These are phyloP conservation scores for Fusarium concolor DNA, from an alignment of 2,329 filamentous ascomycete species.

Conservation along the genomic window DNA sequence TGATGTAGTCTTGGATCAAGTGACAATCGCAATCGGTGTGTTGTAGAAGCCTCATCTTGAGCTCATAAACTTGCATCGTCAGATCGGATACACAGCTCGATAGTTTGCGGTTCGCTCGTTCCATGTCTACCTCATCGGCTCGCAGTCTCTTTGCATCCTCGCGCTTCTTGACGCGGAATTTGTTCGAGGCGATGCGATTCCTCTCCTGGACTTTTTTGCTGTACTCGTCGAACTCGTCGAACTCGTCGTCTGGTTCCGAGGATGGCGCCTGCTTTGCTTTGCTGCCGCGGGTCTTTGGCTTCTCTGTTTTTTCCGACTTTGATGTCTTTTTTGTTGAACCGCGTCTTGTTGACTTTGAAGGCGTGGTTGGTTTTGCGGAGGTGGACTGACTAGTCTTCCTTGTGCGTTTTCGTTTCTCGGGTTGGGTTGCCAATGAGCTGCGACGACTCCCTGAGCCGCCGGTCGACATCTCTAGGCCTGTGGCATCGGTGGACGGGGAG, in stretches of 20 bases:
- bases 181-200: slow-evolving; percentile 44
- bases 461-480: not conserved
- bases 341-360: not conserved
- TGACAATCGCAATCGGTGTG: slow-evolving; percentile 40
- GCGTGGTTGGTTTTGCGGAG: not conserved
- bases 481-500: not conserved
- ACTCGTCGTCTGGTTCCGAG: not conserved
- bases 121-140: slow-evolving; percentile 28
- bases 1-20: slow-evolving; percentile 42
- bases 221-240: not conserved
- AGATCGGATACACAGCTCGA: slow-evolving; percentile 25
- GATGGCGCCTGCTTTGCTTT: not conserved
- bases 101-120: slow-evolving; percentile 29
- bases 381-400: not conserved
- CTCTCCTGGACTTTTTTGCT: slow-evolving; percentile 19
- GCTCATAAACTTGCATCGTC: slow-evolving; percentile 30
- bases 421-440: not conserved
- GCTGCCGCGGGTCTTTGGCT: not conserved
- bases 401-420: not conserved
- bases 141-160: slow-evolving; percentile 29
- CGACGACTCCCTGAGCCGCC: not conserved
- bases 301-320: not conserved
- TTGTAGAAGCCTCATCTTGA: slow-evolving; percentile 41
- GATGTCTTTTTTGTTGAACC: not conserved
- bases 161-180: slow-evolving; percentile 40